phyloP scores from a whole-genome alignment of 352 stramenopile genomes.

The Pythium guiyangense region DNA sequence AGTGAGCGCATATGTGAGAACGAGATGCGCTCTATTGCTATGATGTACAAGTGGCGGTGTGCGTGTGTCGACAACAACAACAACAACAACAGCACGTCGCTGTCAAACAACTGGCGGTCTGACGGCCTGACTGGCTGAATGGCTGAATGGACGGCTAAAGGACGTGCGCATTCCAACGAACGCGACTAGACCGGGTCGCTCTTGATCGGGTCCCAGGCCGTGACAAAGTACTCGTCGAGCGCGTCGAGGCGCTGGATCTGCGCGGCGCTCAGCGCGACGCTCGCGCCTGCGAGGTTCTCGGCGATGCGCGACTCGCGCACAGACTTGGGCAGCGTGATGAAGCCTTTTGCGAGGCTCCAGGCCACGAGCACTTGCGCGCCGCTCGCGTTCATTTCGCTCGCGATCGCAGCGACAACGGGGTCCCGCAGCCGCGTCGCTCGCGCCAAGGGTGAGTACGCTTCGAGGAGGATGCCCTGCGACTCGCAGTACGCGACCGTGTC shows the following conservation, averaged over 20 bases:
- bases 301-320: constrained; percentile 34
- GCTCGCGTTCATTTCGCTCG: constrained; percentile 21
- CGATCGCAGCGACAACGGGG: constrained; percentile 25
- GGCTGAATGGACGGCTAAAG: no score
- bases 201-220: constrained; percentile 39
- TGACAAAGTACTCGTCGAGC: constrained; percentile 38
- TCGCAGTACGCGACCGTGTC: constrained; percentile 62
- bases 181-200: no score
- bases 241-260: constrained; percentile 33
- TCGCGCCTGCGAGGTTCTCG: constrained; percentile 39
- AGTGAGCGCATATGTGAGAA: no score
- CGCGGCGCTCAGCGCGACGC: constrained; percentile 24
- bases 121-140: no score
- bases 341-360: constrained; percentile 32
- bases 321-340: constrained; percentile 62
- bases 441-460: constrained; percentile 56
- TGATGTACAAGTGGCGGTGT: no score
- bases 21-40: no score
- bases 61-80: no score
- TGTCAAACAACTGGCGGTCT: no score
- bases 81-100: no score
- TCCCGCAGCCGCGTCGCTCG: constrained; percentile 20
- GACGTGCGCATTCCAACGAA: no score
- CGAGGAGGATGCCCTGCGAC: constrained; percentile 31
- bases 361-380: constrained; percentile 40